Percentiles rank a stretch among this genome's conserved stretches.
Evolutionary conservation across 1,284 basidiomycete genomes (phyloP).

Genomic region (Ganoderma meredithae): DNA sequence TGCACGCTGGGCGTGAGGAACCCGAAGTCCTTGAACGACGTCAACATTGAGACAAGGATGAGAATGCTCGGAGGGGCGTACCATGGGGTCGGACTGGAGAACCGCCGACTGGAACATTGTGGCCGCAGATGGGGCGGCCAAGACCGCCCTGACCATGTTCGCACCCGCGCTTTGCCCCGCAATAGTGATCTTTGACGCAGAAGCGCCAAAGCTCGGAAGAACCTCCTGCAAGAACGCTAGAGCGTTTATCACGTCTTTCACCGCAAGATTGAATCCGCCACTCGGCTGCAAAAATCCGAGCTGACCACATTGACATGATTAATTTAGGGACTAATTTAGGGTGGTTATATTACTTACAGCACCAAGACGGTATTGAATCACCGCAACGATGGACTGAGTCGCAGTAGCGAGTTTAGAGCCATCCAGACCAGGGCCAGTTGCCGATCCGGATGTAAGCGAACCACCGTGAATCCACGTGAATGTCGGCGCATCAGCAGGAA

Average conservation of each 20-base stretch:
- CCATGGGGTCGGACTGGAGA: constrained; percentile 88
- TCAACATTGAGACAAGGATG: not conserved
- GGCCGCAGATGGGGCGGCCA: constrained; percentile 70
- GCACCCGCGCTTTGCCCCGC: constrained; percentile 92
- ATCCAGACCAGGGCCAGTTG: constrained; percentile 78
- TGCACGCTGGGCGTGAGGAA: constrained; percentile 68
- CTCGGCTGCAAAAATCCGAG: constrained; percentile 79
- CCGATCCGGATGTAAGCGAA: constrained; percentile 78
- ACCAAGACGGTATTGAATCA: constrained; percentile 87
- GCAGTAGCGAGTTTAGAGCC: constrained; percentile 77
- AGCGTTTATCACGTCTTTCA: constrained; percentile 75
- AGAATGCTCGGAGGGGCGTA: constrained; percentile 41
- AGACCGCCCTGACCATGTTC: constrained; percentile 77
- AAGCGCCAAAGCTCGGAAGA: constrained; percentile 76
- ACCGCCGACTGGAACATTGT: constrained; percentile 78
- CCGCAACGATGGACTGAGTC: constrained; percentile 83
- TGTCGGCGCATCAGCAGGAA: constrained; percentile 56
- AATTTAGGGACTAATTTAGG: constrained; percentile 3
- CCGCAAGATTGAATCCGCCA: constrained; percentile 72
- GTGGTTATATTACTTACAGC: constrained; percentile 55
- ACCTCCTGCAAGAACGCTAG: constrained; percentile 70
- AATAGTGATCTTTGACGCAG: constrained; percentile 71
- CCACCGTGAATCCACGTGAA: constrained; percentile 89
- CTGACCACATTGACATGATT: constrained; percentile 44
- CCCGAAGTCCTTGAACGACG: constrained; percentile 66